These are phyloP conservation scores for Physcia stellaris DNA, from an alignment of 495 filamentous ascomycete genomes.

Conservation along the genomic window DNA sequence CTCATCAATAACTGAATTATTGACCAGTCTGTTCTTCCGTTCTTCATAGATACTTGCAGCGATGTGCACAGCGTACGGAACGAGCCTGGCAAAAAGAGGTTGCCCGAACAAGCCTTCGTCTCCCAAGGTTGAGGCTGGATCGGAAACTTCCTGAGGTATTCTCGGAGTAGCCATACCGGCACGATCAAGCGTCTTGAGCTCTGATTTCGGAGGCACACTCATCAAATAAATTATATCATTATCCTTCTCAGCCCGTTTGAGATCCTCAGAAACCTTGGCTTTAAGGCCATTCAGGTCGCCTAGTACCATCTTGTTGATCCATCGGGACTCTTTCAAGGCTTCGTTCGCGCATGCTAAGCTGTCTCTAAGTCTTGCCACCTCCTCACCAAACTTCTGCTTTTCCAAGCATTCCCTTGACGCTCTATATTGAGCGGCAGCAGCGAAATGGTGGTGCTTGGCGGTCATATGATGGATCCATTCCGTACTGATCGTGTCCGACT, in stretches of 20 bases:
- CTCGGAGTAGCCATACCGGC: conserved; percentile 77
- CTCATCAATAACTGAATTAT: conserved; percentile 71
- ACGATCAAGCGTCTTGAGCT: conserved; percentile 71
- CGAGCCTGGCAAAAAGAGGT: conserved; percentile 77
- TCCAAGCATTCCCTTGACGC: conserved; percentile 86
- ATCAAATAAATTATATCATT: conserved; percentile 89
- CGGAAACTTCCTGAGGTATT: conserved; percentile 68
- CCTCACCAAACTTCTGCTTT: conserved; percentile 89
- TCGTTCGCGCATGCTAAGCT: conserved; percentile 73
- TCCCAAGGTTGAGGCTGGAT: conserved; percentile 65
- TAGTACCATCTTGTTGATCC: conserved; percentile 71
- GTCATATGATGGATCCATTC: conserved; percentile 98
- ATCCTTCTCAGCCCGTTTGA: conserved; percentile 90
- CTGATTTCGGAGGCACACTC: conserved; percentile 75
- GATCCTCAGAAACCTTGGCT: conserved; percentile 64
- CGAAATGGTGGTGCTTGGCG: conserved; percentile 96
- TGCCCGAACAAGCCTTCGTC: conserved; percentile 68
- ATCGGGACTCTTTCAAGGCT: conserved; percentile 71
- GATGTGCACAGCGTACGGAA: conserved; percentile 90
- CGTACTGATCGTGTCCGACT: conserved; percentile 75
- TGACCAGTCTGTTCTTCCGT: conserved; percentile 74
- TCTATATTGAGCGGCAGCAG: conserved; percentile 89
- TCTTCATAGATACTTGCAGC: conserved; percentile 93
- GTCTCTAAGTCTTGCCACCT: conserved; percentile 76
- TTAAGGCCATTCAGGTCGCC: conserved; percentile 77